Conservation (phyloP, 805 yeast species). For the Jamesozyma rosinii region DNA sequence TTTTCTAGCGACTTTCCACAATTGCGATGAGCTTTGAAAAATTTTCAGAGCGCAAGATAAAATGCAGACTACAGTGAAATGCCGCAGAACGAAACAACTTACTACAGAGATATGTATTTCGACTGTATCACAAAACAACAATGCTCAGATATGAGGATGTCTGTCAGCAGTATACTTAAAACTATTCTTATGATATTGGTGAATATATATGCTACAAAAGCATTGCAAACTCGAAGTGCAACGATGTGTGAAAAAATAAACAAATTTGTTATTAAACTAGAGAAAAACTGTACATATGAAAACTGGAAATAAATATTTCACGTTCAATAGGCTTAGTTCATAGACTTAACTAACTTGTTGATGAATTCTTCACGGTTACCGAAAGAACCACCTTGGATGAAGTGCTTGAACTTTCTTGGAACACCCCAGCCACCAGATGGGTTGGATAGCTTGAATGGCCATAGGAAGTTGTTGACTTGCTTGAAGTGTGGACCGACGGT, state of each 20-base stretch:
- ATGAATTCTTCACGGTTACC: conserved; percentile 97
- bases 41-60: neutral
- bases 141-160: too few relatives aligned
- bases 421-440: conserved; percentile 98
- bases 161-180: too few relatives aligned
- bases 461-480: conserved; percentile 95
- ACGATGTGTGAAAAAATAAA: neutral
- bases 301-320: neutral
- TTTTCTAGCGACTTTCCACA: neutral
- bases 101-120: too few relatives aligned
- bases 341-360: conserved; percentile 87
- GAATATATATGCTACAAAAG: conserved; percentile 1
- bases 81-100: too few relatives aligned
- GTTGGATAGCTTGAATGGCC: conserved; percentile 96
- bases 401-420: conserved; percentile 92
- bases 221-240: neutral
- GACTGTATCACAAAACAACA: too few relatives aligned
- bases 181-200: neutral
- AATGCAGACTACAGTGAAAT: too few relatives aligned
- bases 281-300: conserved; percentile 2
- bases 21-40: conserved; percentile 6
- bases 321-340: conserved; percentile 51
- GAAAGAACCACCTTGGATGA: conserved; percentile 95
- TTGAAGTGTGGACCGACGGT: conserved; percentile 97
- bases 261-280: neutral